Conservation (phyloP, 208 protist genomes). For the Leishmania tarentolae region DNA sequence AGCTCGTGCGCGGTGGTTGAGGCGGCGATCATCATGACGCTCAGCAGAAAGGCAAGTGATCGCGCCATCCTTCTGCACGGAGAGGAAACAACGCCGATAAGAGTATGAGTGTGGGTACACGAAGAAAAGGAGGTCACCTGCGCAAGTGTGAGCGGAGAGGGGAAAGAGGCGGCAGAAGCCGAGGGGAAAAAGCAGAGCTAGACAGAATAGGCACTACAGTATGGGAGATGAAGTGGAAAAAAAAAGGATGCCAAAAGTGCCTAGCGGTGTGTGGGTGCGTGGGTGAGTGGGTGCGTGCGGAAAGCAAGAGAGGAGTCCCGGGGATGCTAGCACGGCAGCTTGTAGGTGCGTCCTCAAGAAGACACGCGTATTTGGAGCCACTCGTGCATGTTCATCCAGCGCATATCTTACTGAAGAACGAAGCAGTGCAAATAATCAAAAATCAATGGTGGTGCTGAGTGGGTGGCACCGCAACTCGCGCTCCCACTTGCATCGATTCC, state of each 20-base stretch:
- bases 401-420: neutral
- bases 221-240: constrained; percentile 1
- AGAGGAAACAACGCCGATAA: neutral
- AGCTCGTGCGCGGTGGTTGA: constrained; percentile 19
- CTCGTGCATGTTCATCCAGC: neutral
- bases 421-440: neutral
- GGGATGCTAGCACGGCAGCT: neutral
- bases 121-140: neutral
- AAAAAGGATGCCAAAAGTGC: neutral
- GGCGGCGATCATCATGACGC: constrained; percentile 10
- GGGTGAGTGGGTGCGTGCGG: neutral
- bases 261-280: too few relatives aligned
- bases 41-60: constrained; percentile 6
- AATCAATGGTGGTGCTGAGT: neutral
- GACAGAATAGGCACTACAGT: neutral
- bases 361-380: neutral
- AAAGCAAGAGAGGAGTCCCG: neutral
- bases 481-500: too few relatives aligned
- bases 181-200: neutral
- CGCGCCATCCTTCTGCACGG: constrained; percentile 1
- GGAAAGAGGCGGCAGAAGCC: neutral
- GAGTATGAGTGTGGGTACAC: neutral
- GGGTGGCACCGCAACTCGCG: neutral
- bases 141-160: neutral
- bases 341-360: neutral